Evolutionary conservation across 768 basidiomycete genomes (phyloP), one percentile per base, ranked within the genome.

Genomic region (Nevesoporus exiguus): DNA sequence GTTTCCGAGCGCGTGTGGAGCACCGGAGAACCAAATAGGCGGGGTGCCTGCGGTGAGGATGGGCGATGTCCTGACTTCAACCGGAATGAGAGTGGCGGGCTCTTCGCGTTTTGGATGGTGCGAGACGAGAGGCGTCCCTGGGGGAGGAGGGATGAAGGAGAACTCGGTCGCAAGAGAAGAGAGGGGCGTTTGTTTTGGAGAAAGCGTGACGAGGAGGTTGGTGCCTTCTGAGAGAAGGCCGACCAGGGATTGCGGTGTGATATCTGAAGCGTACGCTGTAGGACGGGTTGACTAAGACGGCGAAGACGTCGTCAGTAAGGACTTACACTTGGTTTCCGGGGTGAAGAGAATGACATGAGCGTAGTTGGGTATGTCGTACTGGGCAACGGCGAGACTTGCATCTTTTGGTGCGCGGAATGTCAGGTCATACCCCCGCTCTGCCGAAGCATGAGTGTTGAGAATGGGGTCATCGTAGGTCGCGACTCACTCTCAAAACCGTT

Each of bases 111-210:
- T 79, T 24, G 85, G 85, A 76, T 93, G 91, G 70, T 96, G 90
- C 4, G 94, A 95, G 57, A 96, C 66, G 46, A 97, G 80, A 2
- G 87, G 86, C 0, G 86, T 87, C 2, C 86, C 86, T 2, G 93
- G 88, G 6, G 93, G 91, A 17, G 90, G 89, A 24, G 92, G 86
- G 49, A 93, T 82, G 52, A 98, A 78, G 34, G 89, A 90, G 77
- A 98, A 98, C 75, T 99, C 97, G 46, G 91, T 71, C 0, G 93
- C 91, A 51, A 96, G 81, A 13, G 88, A 82, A 13, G 83, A 78
- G 10, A 95, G 74, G 39, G 89, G 76, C 3, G 85, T 85, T 72
- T 88, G 81, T 73, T 81, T 86, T 61, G 87, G 75, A 2, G 90
- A 88, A 55, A 96, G 80, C 3, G 87, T 83, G 61, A 97, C 73